A percentile compares a stretch with the other conserved stretches of the same genome.
Evolutionary conservation across 108 stramenopile genomes (phyloP).

Genomic region (Cyclotella baltica): DNA sequence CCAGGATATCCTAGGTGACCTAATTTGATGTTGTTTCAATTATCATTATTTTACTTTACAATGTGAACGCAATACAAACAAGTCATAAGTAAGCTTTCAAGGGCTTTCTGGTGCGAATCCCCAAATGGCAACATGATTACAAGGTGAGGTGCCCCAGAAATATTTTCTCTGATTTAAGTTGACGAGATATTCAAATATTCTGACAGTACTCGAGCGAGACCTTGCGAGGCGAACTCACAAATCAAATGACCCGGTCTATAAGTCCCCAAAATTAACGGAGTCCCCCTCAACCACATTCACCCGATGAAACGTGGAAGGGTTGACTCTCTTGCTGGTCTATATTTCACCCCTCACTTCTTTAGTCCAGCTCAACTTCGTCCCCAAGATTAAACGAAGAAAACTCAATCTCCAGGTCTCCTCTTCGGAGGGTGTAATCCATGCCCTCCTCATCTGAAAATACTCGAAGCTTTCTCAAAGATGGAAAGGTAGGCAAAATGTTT

Average conservation of each 20-base stretch:
- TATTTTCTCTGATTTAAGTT: not conserved
- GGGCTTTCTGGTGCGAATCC: constrained; percentile 2
- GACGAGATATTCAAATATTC: too few species aligned
- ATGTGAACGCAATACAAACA: not conserved
- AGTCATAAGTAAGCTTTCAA: not conserved
- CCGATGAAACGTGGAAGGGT: too few species aligned
- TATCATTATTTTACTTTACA: not conserved
- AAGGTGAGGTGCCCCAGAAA: not conserved
- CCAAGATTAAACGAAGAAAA: constrained; percentile 35
- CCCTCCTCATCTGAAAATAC: constrained; percentile 39
- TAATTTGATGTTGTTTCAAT: too few species aligned
- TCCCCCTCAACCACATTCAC: too few species aligned
- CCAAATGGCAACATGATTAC: not conserved
- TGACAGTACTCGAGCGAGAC: too few species aligned
- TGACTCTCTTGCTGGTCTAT: not conserved
- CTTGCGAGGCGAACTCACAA: too few species aligned
- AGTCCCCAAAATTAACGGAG: too few species aligned
- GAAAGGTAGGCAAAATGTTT: constrained; percentile 26
- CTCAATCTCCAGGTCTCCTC: constrained; percentile 36
- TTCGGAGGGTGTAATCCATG: constrained; percentile 28
- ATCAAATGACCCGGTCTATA: too few species aligned
- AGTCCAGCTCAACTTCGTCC: constrained; percentile 40
- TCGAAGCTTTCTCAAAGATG: constrained; percentile 23
- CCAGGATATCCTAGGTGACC: too few species aligned
- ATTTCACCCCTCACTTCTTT: not conserved